These are phyloP conservation scores for Penicillium goetzii DNA, from an alignment of 495 filamentous ascomycete genomes.

Conservation along the genomic window DNA sequence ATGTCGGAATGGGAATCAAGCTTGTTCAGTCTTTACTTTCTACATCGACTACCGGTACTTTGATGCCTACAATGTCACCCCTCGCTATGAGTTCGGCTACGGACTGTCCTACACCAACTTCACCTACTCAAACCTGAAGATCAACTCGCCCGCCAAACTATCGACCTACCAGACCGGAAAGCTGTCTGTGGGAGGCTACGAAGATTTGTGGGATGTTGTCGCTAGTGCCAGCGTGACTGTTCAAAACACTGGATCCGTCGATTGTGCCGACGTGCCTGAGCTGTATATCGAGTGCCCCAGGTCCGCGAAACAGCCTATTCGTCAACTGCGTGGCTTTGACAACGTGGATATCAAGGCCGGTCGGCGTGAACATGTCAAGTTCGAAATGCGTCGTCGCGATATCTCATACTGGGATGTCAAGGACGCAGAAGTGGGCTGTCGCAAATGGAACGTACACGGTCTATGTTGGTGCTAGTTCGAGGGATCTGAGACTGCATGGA, in stretches of 20 bases:
- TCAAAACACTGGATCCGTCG: constrained; percentile 55
- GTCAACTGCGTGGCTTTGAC: constrained; percentile 62
- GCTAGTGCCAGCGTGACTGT: constrained; percentile 53
- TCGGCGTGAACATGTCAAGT: not conserved
- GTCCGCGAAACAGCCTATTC: constrained; percentile 15
- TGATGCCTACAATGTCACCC: no score
- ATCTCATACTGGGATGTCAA: not conserved
- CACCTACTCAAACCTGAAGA: constrained; percentile 42
- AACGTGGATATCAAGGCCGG: constrained; percentile 1
- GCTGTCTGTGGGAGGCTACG: constrained; percentile 53
- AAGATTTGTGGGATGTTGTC: constrained; percentile 58
- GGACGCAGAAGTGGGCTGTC: not conserved
- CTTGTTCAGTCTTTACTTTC: no score
- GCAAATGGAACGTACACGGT: not conserved
- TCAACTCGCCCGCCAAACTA: constrained; percentile 22
- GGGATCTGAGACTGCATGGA: not conserved
- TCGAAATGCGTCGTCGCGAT: not conserved
- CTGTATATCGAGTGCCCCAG: constrained; percentile 63
- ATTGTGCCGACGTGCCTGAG: constrained; percentile 61
- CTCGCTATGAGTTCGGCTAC: no score
- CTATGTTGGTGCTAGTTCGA: not conserved
- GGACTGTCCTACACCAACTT: constrained; percentile 70
- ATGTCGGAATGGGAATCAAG: no score
- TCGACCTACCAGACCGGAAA: constrained; percentile 14
- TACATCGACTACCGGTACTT: constrained; percentile 51